These are phyloP conservation scores for Colletotrichum liriopes DNA, from an alignment of 2,329 filamentous ascomycete genomes.

Conservation along the genomic window DNA sequence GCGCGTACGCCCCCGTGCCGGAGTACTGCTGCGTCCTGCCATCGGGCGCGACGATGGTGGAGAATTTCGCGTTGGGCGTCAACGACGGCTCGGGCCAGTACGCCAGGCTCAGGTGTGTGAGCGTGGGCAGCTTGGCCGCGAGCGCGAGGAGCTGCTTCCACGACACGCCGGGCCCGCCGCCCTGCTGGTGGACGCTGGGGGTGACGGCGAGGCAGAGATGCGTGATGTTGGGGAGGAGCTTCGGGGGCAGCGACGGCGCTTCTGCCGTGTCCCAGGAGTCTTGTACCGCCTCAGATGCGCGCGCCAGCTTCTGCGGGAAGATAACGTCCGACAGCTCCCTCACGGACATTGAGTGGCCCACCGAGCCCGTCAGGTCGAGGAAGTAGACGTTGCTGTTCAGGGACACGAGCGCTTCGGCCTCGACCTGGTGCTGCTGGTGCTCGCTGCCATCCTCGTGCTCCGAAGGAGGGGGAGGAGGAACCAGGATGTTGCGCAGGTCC, in stretches of 20 bases:
- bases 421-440: constrained; percentile 42
- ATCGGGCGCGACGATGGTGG: constrained; percentile 62
- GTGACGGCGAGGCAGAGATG: constrained; percentile 72
- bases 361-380: constrained; percentile 69
- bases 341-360: constrained; percentile 66
- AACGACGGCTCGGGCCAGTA: constrained; percentile 74
- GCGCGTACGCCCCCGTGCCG: constrained; percentile 71
- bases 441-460: constrained; percentile 46
- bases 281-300: constrained; percentile 51
- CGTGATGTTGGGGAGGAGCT: constrained; percentile 70
- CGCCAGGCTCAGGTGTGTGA: constrained; percentile 75
- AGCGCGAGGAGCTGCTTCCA: constrained; percentile 73
- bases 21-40: constrained; percentile 65
- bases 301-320: constrained; percentile 55
- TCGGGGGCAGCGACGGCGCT: constrained; percentile 45
- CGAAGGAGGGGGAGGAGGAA: constrained; percentile 46
- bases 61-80: constrained; percentile 67
- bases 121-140: constrained; percentile 65
- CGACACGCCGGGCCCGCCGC: constrained; percentile 57
- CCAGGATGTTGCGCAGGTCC: constrained; percentile 66
- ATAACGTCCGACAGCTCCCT: constrained; percentile 69
- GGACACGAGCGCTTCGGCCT: constrained; percentile 43
- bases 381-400: constrained; percentile 65
- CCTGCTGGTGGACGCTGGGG: constrained; percentile 47
- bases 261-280: constrained; percentile 70